These are phyloP conservation scores for Backusella parvicylindrica DNA, from an alignment of 192 early-diverging fungal genomes.

Conservation along the genomic window DNA sequence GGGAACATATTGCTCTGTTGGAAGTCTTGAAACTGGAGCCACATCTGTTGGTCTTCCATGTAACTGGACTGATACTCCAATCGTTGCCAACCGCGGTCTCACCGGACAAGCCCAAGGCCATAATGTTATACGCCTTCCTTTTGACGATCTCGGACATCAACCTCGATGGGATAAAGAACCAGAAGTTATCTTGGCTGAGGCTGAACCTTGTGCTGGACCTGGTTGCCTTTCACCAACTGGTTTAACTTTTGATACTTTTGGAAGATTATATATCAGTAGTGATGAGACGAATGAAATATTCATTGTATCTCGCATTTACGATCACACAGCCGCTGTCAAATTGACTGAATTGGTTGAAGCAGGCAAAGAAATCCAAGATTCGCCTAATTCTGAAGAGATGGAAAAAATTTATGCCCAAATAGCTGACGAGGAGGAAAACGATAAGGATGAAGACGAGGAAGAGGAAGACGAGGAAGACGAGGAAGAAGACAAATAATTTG, in stretches of 20 bases:
- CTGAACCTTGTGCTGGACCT: conserved; percentile 1
- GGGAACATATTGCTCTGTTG: conserved; percentile 28
- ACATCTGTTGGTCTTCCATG: conserved; percentile 33
- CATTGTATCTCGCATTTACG: conserved; percentile 22
- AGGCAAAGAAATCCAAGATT: conserved; percentile 6
- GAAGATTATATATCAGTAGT: conserved; percentile 22
- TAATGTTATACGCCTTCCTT: conserved; percentile 24
- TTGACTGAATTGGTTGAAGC: conserved; percentile 15
- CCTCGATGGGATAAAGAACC: conserved; percentile 21
- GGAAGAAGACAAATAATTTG: not conserved
- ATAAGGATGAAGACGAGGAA: not conserved
- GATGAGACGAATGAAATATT: conserved; percentile 29
- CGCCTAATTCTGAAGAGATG: conserved; percentile 12
- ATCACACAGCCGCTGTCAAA: conserved; percentile 9
- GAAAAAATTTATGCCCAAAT: not conserved
- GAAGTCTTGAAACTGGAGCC: not conserved
- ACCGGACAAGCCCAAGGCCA: not conserved
- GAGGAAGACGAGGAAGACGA: not conserved
- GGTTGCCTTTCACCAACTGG: conserved; percentile 23
- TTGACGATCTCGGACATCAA: conserved; percentile 27
- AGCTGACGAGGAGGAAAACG: not conserved
- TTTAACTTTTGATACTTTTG: conserved; percentile 17
- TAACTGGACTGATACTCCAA: conserved; percentile 33
- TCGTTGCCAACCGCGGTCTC: conserved; percentile 20
- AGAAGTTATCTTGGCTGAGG: conserved; percentile 17